Base-by-base conservation (phyloP, 805 yeast genomes). In the Cyberlindnera suaveolens region DNA sequence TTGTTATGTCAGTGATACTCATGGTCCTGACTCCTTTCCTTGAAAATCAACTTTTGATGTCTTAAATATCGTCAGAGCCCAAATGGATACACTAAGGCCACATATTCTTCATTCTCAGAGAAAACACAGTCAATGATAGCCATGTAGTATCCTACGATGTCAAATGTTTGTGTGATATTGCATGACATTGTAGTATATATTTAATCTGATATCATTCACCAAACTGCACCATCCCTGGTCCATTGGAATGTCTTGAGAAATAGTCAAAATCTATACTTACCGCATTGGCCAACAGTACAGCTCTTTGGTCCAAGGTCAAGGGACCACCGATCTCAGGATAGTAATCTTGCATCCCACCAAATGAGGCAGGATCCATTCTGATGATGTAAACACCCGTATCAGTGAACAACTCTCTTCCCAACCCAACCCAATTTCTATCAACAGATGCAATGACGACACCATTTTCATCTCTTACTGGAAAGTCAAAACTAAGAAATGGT, bases 221-320 rank as follows among this genome's bases (percentile, higher is more conserved):
- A 41, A 51, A 47, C 5, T 37, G 41, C 7, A 53, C 17, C 18
- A 52, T 16, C 4, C 51, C 48, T 27, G 70, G 67, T 14, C 81
- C 75, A 26, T 75, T 72, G 32, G 80, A 72, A 61, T 90, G 97
- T 61, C 98, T 75, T n/a, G 96, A 86, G 64, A 93, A 93, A 66
- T 90, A 93, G 64, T 93, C 99, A 63, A 88, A 93, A 63, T 93
- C 99, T 47, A 93, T 83, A 45, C 95, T 84, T 2, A 93, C 82
- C 0, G 97, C 96, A 47, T 84, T 85, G 0, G 88, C 96, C 43
- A 93, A 68, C 61, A 93, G 57, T 1, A 89, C 79, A 0, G 96
- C 96, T 51, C 96, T 76, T 62, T 93, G 85, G 59, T 85, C 95
- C 35, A 88, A 64, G 4, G 82, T 75, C 63, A 93, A 62, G 14